phyloP scores from a whole-genome alignment of 345 rosid genomes.

The Geranium brycei region DNA sequence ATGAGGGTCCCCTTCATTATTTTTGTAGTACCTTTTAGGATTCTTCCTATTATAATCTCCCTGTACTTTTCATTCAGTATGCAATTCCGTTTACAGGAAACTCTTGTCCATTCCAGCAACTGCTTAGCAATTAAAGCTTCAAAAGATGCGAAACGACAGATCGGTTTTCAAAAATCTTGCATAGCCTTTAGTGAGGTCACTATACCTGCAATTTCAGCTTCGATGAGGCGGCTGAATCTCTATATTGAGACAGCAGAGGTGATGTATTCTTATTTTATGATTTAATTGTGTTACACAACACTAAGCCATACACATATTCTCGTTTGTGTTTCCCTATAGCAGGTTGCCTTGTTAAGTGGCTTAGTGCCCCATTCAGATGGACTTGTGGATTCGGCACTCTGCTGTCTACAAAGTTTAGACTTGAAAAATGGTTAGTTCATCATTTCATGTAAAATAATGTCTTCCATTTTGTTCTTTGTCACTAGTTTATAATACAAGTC shows the following conservation, averaged over 20 bases:
- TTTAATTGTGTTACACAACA: neutral
- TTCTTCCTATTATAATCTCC: neutral
- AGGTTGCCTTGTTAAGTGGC: slow-evolving; percentile 75
- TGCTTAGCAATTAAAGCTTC: slow-evolving; percentile 50
- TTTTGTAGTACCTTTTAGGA: too few species aligned
- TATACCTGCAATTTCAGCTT: slow-evolving; percentile 52
- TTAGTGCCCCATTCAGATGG: slow-evolving; percentile 70
- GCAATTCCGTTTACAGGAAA: slow-evolving; percentile 42
- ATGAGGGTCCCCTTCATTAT: too few species aligned
- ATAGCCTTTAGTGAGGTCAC: slow-evolving; percentile 82
- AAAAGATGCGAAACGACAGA: slow-evolving; percentile 34
- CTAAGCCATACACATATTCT: slow-evolving; percentile 11
- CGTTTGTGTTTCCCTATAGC: slow-evolving; percentile 13
- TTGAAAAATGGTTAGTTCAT: slow-evolving; percentile 42
- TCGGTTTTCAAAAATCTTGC: slow-evolving; percentile 60
- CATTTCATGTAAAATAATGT: neutral
- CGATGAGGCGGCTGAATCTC: slow-evolving; percentile 48
- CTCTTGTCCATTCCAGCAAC: slow-evolving; percentile 74
- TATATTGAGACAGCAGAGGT: slow-evolving; percentile 93
- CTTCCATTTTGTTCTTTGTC: neutral
- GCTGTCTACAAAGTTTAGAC: slow-evolving; percentile 38
- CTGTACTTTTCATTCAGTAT: neutral
- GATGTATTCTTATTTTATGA: slow-evolving; percentile 13
- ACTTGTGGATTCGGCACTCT: slow-evolving; percentile 47
- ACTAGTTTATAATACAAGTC: neutral